Conservation (phyloP, 2,329 filamentous ascomycete genomes). For the Clarireedia homoeocarpa region DNA sequence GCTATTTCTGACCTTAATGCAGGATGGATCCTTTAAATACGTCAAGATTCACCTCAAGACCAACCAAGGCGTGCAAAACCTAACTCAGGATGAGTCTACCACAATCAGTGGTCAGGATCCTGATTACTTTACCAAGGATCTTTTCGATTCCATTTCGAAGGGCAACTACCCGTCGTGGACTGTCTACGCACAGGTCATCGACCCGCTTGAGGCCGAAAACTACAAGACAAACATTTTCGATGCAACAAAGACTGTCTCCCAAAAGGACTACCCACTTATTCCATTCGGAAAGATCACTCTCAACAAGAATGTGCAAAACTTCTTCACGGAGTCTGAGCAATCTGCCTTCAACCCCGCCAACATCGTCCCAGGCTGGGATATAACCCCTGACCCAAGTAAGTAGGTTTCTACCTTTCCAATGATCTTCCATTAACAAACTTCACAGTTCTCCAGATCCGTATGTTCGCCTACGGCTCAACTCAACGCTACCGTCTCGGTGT, state of each 20-base stretch:
- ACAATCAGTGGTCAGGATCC: slow-evolving; percentile 29
- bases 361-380: slow-evolving; percentile 56
- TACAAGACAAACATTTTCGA: slow-evolving; percentile 39
- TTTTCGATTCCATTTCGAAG: slow-evolving; percentile 43
- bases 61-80: slow-evolving; percentile 43
- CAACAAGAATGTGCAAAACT: slow-evolving; percentile 45
- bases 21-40: slow-evolving; percentile 44
- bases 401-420: background rate
- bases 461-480: slow-evolving; percentile 49
- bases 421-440: no score
- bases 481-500: slow-evolving; percentile 48
- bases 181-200: slow-evolving; percentile 45
- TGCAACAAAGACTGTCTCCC: slow-evolving; percentile 38
- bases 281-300: slow-evolving; percentile 40
- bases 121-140: slow-evolving; percentile 43
- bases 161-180: slow-evolving; percentile 48
- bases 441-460: slow-evolving; percentile 41
- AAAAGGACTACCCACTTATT: slow-evolving; percentile 38
- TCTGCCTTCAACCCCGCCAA: slow-evolving; percentile 59
- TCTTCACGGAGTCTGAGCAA: slow-evolving; percentile 60
- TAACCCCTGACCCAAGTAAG: slow-evolving; percentile 51
- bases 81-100: slow-evolving; percentile 40
- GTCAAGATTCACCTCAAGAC: slow-evolving; percentile 45
- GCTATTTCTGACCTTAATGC: background rate
- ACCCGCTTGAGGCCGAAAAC: slow-evolving; percentile 44